Evolutionary conservation across 441 rosid species (phyloP).

Genomic region (Geranium incanum): DNA sequence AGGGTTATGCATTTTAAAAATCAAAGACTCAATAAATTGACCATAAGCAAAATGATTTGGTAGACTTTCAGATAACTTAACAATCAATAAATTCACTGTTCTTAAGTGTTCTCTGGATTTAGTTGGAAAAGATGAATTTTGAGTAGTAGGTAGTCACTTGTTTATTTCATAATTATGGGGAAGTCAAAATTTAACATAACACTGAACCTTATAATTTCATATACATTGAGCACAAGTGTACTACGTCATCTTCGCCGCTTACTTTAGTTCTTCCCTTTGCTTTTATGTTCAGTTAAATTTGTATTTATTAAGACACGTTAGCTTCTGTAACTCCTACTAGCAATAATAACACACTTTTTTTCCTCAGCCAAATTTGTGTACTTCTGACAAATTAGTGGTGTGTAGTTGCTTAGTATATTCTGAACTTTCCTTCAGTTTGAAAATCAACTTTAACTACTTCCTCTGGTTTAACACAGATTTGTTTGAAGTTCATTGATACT

Average conservation of each 20-base stretch:
- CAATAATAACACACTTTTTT: background rate
- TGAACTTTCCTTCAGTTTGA: background rate
- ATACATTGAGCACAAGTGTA: background rate
- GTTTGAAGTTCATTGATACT: constrained; percentile 72
- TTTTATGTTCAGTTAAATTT: background rate
- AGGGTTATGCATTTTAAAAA: background rate
- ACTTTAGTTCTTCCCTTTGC: background rate
- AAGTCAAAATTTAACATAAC: background rate
- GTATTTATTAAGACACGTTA: background rate
- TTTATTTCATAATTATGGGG: background rate
- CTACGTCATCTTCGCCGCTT: background rate
- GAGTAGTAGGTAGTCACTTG: background rate
- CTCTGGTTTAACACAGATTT: constrained; percentile 20
- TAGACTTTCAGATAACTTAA: background rate
- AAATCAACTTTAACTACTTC: background rate
- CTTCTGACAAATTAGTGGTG: background rate
- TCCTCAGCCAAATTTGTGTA: background rate
- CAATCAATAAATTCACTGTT: background rate
- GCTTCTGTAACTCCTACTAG: background rate
- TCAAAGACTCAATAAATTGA: background rate
- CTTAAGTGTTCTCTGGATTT: background rate
- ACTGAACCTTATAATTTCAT: background rate
- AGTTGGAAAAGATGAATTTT: background rate
- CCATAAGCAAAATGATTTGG: constrained; percentile 1
- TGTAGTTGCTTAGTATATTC: background rate